Conservation (phyloP, 1,284 basidiomycete genomes). For the Ustilago crameri region DNA sequence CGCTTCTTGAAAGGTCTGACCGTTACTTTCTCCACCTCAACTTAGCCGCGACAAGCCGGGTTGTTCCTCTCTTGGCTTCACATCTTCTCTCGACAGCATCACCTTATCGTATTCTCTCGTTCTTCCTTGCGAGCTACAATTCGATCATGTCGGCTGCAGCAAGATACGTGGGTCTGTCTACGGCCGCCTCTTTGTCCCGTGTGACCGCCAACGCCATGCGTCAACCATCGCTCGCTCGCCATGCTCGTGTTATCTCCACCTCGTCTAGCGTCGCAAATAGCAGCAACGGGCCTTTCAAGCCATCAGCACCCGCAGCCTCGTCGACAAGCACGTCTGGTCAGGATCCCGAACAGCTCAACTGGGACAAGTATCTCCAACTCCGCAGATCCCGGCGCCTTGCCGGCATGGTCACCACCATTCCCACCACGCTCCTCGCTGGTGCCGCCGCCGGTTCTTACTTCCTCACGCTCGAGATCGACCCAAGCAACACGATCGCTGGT, state of each 20-base stretch:
- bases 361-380: constrained; percentile 57
- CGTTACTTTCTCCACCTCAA: constrained; percentile 6
- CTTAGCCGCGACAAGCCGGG: too few relatives aligned
- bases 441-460: constrained; percentile 59
- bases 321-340: constrained; percentile 4
- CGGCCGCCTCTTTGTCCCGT: constrained; percentile 30
- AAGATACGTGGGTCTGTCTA: constrained; percentile 20
- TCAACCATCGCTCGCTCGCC: constrained; percentile 15
- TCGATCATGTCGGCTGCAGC: constrained; percentile 27
- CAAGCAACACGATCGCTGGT: constrained; percentile 54
- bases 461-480: constrained; percentile 60
- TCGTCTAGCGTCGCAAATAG: constrained; percentile 4
- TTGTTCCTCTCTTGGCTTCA: background rate
- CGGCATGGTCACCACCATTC: constrained; percentile 61
- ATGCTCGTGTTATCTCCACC: constrained; percentile 18
- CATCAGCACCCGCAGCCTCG: constrained; percentile 12
- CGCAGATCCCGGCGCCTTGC: constrained; percentile 56
- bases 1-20: background rate
- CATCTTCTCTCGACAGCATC: too few relatives aligned
- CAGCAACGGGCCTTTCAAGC: constrained; percentile 13
- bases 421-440: constrained; percentile 58
- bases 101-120: background rate
- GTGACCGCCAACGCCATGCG: constrained; percentile 12
- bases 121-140: background rate
- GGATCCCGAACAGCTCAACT: constrained; percentile 20